Base-by-base conservation (phyloP, 495 filamentous ascomycete genomes). In the Aspergillus steynii region DNA sequence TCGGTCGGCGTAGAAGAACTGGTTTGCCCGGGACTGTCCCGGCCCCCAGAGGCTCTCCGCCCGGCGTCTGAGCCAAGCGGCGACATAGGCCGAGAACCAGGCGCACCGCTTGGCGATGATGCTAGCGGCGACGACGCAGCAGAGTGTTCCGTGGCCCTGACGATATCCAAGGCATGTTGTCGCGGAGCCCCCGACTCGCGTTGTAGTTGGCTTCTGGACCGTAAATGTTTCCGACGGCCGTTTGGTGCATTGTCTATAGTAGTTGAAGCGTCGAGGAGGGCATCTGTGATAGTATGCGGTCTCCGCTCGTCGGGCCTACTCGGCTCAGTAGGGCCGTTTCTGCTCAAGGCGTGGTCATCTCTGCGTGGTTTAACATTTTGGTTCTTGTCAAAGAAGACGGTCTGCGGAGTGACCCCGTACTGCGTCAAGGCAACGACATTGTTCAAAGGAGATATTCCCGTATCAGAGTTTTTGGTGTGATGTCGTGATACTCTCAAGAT, bases 241-340 rank as follows among this genome's bases (percentile, higher is more conserved):
- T 76, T 75, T 4, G 86, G 65, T 1, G 85, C 77, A 61, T 88
- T 86, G 67, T 96, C 89, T 62, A 95, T 92, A 1, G 90, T 91
- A 69, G 90, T 92, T 2, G 93, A 96, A 15, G 96, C 95, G 74
- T 99, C 96, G 8, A 96, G 80, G 5, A 99, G 77, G 7, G 95
- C 94, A 72, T 97, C 93, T 27, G 89, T 84, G 58, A 99, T 95
- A 0, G 93, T 96, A 69, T 88, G 86, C 7, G 86, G 83, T 14
- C 75, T 83, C 29, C 66, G 71, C 12, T 79, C 74, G 4, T 77
- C 74, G 1, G 63, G 65, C 31, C 29, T 67, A 50, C 50, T 61
- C 46, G 65, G 60, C 42, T 72, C 65, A 20, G 20, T 20, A 20
- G 20, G 20, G 20, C 20, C 20, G 28, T 53, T 61, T 53, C 60